phyloP scores from a whole-genome alignment of 2,329 filamentous ascomycete genomes.

The Aspergillus nomiae region DNA sequence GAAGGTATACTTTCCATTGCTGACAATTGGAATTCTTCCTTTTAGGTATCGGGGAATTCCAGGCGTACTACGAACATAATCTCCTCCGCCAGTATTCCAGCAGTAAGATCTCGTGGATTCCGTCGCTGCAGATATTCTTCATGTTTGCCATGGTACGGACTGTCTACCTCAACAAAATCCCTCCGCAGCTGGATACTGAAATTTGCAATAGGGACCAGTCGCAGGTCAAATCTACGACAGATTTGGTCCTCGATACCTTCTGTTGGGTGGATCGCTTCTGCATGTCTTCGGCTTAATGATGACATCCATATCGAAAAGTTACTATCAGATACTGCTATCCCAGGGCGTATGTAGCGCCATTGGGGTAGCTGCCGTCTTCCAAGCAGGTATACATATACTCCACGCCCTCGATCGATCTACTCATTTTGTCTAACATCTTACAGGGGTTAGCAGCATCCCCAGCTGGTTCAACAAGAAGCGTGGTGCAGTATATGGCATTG shows the following conservation, averaged over 20 bases:
- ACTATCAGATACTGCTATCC: constrained; percentile 56
- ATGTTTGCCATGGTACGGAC: constrained; percentile 12
- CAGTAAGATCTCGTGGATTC: constrained; percentile 15
- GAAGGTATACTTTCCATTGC: neutral
- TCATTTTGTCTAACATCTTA: neutral
- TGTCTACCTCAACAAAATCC: neutral
- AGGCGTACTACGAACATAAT: constrained; percentile 12
- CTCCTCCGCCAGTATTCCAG: constrained; percentile 10
- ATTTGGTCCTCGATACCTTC: constrained; percentile 59
- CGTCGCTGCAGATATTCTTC: constrained; percentile 15
- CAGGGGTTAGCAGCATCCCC: constrained; percentile 27
- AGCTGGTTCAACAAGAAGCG: constrained; percentile 56
- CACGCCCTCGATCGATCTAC: neutral
- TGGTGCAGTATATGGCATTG: constrained; percentile 54
- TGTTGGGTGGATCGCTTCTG: constrained; percentile 51
- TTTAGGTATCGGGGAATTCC: constrained; percentile 15
- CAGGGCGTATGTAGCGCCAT: constrained; percentile 54
- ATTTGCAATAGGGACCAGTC: constrained; percentile 41
- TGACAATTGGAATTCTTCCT: neutral
- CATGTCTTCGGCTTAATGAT: constrained; percentile 49
- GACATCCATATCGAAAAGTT: constrained; percentile 42
- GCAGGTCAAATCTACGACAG: constrained; percentile 64
- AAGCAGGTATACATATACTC: neutral
- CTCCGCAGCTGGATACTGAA: neutral
- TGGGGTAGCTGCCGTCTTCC: constrained; percentile 34